Evolutionary conservation across 495 filamentous ascomycete species (phyloP).

Genomic region (Ascobolus immersus): DNA sequence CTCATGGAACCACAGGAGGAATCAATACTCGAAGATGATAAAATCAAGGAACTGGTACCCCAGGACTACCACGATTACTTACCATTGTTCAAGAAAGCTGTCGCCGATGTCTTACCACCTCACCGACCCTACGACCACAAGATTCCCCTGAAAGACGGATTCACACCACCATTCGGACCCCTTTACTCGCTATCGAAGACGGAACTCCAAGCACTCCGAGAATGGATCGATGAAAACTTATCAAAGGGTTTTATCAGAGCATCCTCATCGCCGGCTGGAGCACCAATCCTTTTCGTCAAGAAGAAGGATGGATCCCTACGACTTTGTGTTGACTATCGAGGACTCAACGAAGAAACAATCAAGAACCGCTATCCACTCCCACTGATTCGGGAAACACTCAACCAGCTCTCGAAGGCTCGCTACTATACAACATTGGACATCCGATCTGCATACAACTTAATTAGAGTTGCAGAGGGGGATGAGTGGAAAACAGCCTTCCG

Average conservation of each 20-base stretch:
- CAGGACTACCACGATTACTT: slow-evolving; percentile 2
- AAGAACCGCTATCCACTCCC: slow-evolving; percentile 9
- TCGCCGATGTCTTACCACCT: neutral
- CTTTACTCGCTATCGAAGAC: slow-evolving; percentile 1
- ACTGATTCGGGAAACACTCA: slow-evolving; percentile 2
- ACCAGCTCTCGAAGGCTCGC: slow-evolving; percentile 5
- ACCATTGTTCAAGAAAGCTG: neutral
- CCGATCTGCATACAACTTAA: slow-evolving; percentile 1
- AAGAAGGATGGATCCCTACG: neutral
- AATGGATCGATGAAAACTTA: slow-evolving; percentile 4
- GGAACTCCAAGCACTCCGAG: slow-evolving; percentile 3
- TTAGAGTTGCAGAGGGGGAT: slow-evolving; percentile 15
- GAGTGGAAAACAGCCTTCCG: slow-evolving; percentile 19
- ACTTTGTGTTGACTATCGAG: slow-evolving; percentile 6
- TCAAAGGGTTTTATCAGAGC: neutral
- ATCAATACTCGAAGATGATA: neutral
- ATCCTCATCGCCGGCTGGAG: slow-evolving; percentile 1
- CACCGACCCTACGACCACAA: slow-evolving; percentile 3
- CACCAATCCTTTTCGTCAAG: slow-evolving; percentile 3
- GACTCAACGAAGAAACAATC: slow-evolving; percentile 8
- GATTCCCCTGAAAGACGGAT: slow-evolving; percentile 1
- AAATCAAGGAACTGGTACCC: neutral
- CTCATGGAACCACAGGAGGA: neutral
- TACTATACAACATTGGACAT: slow-evolving; percentile 25
- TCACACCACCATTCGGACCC: slow-evolving; percentile 1